Evolutionary conservation across 192 early-diverging fungal genomes (phyloP).

Genomic region (Backusella sp.): DNA sequence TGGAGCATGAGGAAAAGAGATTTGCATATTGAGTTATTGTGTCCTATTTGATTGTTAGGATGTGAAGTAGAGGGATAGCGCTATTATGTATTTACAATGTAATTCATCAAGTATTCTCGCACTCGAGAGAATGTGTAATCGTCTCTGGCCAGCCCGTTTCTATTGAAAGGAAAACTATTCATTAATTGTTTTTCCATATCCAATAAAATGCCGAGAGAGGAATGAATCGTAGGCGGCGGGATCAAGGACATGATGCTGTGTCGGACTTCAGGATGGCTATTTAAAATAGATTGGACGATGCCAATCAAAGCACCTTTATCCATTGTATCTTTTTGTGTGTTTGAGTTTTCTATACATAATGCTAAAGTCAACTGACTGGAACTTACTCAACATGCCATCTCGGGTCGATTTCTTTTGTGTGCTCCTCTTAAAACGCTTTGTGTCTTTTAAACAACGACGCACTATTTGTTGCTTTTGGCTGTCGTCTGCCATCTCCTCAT

Average conservation of each 20-base stretch:
- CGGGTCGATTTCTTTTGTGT: not conserved
- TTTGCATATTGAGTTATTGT: slow-evolving; percentile 70
- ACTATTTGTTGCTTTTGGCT: not conserved
- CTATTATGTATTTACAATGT: slow-evolving; percentile 43
- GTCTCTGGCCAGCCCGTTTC: slow-evolving; percentile 73
- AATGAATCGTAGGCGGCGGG: slow-evolving; percentile 83
- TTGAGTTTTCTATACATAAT: not conserved
- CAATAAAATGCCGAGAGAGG: slow-evolving; percentile 63
- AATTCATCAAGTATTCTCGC: slow-evolving; percentile 67
- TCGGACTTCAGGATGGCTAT: slow-evolving; percentile 68
- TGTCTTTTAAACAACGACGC: not conserved
- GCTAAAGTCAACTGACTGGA: not conserved
- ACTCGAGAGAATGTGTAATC: slow-evolving; percentile 92
- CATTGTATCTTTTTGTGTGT: slow-evolving; percentile 40
- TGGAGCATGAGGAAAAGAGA: slow-evolving; percentile 63
- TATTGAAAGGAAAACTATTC: slow-evolving; percentile 85
- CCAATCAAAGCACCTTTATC: slow-evolving; percentile 69
- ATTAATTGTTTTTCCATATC: slow-evolving; percentile 69
- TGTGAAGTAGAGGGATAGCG: not conserved
- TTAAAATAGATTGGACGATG: slow-evolving; percentile 70
- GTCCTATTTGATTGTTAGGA: slow-evolving; percentile 37
- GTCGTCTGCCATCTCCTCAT: slow-evolving; percentile 35
- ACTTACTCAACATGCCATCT: not conserved
- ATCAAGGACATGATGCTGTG: slow-evolving; percentile 69
- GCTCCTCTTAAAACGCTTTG: not conserved